Percentiles rank a stretch among this genome's conserved stretches.
These are phyloP conservation scores for Sarocladium brachiariae DNA, from an alignment of 2,329 filamentous ascomycete species.

Conservation along the genomic window DNA sequence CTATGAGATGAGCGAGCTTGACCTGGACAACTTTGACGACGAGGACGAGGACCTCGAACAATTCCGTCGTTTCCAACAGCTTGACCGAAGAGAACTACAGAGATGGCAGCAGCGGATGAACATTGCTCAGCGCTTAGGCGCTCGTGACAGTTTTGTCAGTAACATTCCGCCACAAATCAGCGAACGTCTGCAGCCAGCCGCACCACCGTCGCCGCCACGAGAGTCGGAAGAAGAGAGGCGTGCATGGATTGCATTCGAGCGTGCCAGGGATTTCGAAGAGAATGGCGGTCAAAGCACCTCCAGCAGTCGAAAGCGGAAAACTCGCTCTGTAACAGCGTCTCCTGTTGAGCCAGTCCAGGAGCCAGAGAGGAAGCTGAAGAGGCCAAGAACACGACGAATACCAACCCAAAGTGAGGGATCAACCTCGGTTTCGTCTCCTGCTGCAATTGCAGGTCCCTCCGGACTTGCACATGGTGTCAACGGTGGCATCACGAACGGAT, in stretches of 20 bases:
- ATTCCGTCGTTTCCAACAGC: slow-evolving; percentile 46
- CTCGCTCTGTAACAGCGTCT: slow-evolving; percentile 62
- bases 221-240: slow-evolving; percentile 74
- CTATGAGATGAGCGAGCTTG: slow-evolving; percentile 47
- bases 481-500: slow-evolving; percentile 5
- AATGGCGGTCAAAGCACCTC: slow-evolving; percentile 37
- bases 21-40: slow-evolving; percentile 34
- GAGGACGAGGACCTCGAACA: slow-evolving; percentile 67
- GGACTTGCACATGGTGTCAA: slow-evolving; percentile 5
- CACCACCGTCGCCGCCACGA: slow-evolving; percentile 44
- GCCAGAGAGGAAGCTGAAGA: slow-evolving; percentile 78
- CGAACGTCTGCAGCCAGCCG: slow-evolving; percentile 49
- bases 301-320: slow-evolving; percentile 65
- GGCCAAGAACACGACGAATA: slow-evolving; percentile 70
- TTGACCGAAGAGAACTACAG: slow-evolving; percentile 53
- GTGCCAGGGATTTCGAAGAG: slow-evolving; percentile 62
- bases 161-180: slow-evolving; percentile 52
- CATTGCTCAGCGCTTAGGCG: slow-evolving; percentile 75
- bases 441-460: slow-evolving; percentile 23
- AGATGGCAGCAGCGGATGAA: slow-evolving; percentile 80
- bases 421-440: slow-evolving; percentile 29
- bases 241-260: slow-evolving; percentile 88
- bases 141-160: slow-evolving; percentile 62
- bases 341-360: slow-evolving; percentile 61
- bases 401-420: slow-evolving; percentile 41